These are phyloP conservation scores for Boehmeria nivea DNA, from an alignment of 306 rosid genomes.

Conservation along the genomic window DNA sequence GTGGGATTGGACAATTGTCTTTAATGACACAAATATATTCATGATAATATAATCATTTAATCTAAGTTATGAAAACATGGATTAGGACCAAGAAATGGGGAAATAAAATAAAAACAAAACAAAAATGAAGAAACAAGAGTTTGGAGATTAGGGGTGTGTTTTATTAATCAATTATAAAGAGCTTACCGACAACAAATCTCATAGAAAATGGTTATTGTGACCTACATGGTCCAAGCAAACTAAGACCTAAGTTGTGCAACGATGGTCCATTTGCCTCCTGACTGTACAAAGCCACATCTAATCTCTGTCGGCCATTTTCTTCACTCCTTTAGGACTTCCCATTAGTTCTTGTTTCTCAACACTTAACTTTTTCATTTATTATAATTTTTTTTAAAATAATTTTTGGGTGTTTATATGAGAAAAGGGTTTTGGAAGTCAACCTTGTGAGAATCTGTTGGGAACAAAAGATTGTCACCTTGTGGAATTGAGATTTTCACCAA, in stretches of 20 bases:
- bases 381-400: conserved; percentile 11
- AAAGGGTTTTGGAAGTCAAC: conserved; percentile 12
- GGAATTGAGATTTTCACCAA: conserved; percentile 4
- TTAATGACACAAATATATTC: neutral
- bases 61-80: neutral
- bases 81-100: too few relatives aligned
- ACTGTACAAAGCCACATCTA: conserved; percentile 23
- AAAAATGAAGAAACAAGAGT: neutral
- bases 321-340: conserved; percentile 11
- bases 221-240: conserved; percentile 44
- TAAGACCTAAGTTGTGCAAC: conserved; percentile 27
- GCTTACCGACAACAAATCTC: conserved; percentile 59
- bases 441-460: conserved; percentile 7
- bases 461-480: conserved; percentile 7
- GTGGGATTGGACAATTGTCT: conserved; percentile 26
- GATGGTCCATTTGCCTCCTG: conserved; percentile 56
- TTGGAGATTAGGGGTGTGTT: neutral
- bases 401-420: conserved; percentile 5
- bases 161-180: neutral
- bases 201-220: conserved; percentile 43
- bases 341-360: neutral
- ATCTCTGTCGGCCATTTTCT: conserved; percentile 50
- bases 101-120: conserved; percentile 4
- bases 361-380: neutral
- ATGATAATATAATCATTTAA: too few relatives aligned